Evolutionary conservation across 176 grass and related monocot species (phyloP).

Genomic region (Alloteropsis semialata): DNA sequence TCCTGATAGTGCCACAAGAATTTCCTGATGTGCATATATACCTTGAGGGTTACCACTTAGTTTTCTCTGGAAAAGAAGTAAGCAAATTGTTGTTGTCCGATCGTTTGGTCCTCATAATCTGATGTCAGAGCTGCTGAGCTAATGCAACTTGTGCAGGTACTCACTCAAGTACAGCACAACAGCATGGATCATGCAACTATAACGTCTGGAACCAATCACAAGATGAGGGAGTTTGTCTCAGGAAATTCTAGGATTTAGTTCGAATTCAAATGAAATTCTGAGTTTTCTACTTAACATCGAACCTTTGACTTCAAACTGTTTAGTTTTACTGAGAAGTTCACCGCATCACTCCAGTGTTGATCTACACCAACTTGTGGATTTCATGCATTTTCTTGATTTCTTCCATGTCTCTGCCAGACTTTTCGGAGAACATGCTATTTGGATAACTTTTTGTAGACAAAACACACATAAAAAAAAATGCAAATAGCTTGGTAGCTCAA

Average conservation of each 20-base stretch:
- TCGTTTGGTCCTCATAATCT: not conserved
- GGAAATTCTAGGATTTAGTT: not conserved
- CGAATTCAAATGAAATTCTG: not conserved
- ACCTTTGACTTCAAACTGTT: not conserved
- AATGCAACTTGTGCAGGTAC: not conserved
- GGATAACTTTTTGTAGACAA: not conserved
- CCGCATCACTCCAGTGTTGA: not conserved
- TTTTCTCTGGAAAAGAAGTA: not conserved
- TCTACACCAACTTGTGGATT: not conserved
- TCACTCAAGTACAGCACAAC: not conserved
- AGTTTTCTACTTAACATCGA: not conserved
- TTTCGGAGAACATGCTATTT: not conserved
- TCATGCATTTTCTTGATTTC: not conserved
- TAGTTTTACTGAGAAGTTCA: not conserved
- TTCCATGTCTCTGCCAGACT: not conserved
- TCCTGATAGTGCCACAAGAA: not conserved
- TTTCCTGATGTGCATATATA: slow-evolving; percentile 5
- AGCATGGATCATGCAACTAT: not conserved
- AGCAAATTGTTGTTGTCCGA: not conserved
- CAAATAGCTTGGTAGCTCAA: slow-evolving; percentile 14
- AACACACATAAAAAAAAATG: not conserved
- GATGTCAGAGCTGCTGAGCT: not conserved
- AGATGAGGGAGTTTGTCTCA: not conserved
- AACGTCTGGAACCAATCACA: not conserved
- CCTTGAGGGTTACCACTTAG: not conserved